These are phyloP conservation scores for Chytriomyces sp. DNA, from an alignment of 192 early-diverging fungal species.

Conservation along the genomic window DNA sequence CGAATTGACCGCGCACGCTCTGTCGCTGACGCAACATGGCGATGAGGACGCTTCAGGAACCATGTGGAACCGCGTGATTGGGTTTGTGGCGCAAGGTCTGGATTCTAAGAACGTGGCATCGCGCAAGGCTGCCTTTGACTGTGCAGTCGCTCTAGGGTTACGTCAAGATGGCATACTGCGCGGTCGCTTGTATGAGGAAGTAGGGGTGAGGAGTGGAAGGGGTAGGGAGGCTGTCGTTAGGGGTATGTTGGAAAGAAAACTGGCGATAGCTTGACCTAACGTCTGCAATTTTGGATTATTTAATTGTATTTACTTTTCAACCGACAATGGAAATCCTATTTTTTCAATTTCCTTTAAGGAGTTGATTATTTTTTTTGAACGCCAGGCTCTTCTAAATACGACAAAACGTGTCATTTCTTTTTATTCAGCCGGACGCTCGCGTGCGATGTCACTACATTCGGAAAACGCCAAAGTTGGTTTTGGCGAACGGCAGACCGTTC, in stretches of 20 bases:
- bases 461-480: constrained; percentile 92
- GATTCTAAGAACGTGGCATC: constrained; percentile 5
- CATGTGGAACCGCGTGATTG: constrained; percentile 5
- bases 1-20: background rate
- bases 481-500: constrained; percentile 64
- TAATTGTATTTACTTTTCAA: no score
- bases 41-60: background rate
- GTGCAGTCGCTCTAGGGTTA: constrained; percentile 7
- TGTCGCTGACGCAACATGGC: background rate
- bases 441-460: no score
- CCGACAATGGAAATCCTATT: no score
- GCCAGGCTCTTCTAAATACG: no score
- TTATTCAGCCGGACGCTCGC: no score
- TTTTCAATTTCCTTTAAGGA: no score
- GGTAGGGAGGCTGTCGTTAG: background rate
- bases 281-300: no score
- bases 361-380: no score
- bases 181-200: background rate
- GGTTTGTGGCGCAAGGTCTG: constrained; percentile 10
- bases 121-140: constrained; percentile 25
- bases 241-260: constrained; percentile 28
- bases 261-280: no score
- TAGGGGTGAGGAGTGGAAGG: constrained; percentile 9
- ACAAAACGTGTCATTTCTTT: no score
- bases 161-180: background rate